Evolutionary conservation across 345 rosid genomes (phyloP).

Genomic region (Laguncularia racemosa): DNA sequence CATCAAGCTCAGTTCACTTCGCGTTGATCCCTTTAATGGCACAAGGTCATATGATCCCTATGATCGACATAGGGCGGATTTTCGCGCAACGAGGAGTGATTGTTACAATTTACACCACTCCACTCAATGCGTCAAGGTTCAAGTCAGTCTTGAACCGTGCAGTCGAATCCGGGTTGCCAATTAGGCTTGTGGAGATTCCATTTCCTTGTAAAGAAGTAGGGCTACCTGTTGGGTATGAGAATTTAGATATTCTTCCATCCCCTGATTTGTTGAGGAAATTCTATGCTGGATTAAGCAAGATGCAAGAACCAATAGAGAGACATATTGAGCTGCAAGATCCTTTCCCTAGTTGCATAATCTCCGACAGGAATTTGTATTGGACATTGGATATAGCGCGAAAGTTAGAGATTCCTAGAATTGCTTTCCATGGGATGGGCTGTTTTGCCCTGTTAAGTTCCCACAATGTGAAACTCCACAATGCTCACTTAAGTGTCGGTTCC

Average conservation of each 20-base stretch:
- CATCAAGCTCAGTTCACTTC: conserved; percentile 39
- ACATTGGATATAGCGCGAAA: conserved; percentile 37
- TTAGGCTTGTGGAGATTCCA: conserved; percentile 38
- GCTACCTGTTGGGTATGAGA: conserved; percentile 62
- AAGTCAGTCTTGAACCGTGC: conserved; percentile 26
- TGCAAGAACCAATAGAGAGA: conserved; percentile 52
- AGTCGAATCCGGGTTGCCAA: conserved; percentile 15
- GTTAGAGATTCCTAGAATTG: conserved; percentile 60
- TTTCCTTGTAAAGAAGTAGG: conserved; percentile 55
- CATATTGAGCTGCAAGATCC: conserved; percentile 24
- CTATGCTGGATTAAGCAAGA: conserved; percentile 34
- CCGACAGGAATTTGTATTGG: conserved; percentile 72
- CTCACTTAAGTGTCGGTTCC: conserved; percentile 33
- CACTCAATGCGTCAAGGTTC: conserved; percentile 57
- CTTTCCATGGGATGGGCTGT: conserved; percentile 73
- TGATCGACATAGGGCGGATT: conserved; percentile 61
- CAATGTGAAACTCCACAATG: conserved; percentile 30
- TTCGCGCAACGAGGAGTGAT: conserved; percentile 42
- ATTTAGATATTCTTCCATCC: conserved; percentile 64
- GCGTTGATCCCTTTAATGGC: conserved; percentile 69
- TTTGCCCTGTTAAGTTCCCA: conserved; percentile 53
- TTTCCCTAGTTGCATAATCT: conserved; percentile 63
- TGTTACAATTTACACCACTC: conserved; percentile 64
- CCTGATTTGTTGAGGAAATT: conserved; percentile 41
- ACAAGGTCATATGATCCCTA: conserved; percentile 77